Base-by-base conservation (phyloP, 345 rosid genomes). In the Eucalyptus marginata region DNA sequence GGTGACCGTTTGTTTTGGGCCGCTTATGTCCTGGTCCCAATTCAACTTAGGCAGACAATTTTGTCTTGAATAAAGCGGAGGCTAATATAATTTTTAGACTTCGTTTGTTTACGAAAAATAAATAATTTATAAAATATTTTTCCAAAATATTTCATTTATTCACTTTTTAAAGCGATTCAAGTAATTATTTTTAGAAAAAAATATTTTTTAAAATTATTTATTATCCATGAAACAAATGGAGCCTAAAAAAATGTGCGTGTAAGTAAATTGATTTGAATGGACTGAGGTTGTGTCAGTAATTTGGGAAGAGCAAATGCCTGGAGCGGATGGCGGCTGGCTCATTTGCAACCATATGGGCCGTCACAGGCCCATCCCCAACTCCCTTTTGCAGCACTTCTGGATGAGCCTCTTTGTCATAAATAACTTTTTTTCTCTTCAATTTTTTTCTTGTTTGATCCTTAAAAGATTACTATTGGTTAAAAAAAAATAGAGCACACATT, bases 41-140 rank as follows among this genome's bases (percentile, higher is more conserved):
- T 76, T 76, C 47, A 40, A 20, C 83, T 76, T 76, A 36, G 47
- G 47, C 47, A 11, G 47, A 76, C 84, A 36, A 76, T 44, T 76
- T 40, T 20, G 29, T 40, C 84, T 36, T 40, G 84, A 76, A 40
- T 6, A 36, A 40, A 76, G 15, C 29, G 0, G 27, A 20, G 16
- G 29, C 84, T 2, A 27, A 13, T 12, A 56, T 1, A 56, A 24
- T 1, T 52, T 3, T 52, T 52, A 56, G 31, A 7, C 68, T 62
- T 27, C 0, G 0, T 64, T 64, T 64, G 36, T 64, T 14, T 2
- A n/a, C 0, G 0, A 1, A 64, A n/a, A 64, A n/a, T 15, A 14
- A n/a, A n/a, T 29, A 15, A 64, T n/a, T 64, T n/a, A 2, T 0
- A 29, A 29, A 13, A 7, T n/a, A 4, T n/a, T 64, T n/a, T 64